phyloP scores from a whole-genome alignment of 2,329 filamentous ascomycete species.

The Aspergillus sp. region DNA sequence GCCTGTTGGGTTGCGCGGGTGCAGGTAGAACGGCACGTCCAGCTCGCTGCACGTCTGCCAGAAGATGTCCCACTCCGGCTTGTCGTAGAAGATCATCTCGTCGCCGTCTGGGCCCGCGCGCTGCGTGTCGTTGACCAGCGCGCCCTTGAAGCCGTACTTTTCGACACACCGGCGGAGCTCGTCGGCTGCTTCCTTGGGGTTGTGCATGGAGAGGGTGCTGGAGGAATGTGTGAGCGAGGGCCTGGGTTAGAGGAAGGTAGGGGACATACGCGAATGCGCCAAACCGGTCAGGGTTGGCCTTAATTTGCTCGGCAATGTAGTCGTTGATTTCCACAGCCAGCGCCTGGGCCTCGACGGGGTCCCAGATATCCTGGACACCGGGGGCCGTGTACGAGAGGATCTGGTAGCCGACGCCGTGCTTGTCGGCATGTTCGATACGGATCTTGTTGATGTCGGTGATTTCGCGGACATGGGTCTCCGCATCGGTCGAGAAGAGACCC shows the following conservation, averaged over 20 bases:
- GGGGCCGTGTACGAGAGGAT: constrained; percentile 51
- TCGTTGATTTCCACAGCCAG: constrained; percentile 49
- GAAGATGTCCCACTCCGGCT: constrained; percentile 57
- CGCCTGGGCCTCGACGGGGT: constrained; percentile 43
- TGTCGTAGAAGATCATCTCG: constrained; percentile 64
- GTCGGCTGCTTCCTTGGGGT: constrained; percentile 38
- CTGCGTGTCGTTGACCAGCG: constrained; percentile 62
- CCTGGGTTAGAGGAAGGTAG: background rate
- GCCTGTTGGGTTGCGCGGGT: constrained; percentile 59
- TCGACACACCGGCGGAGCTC: constrained; percentile 51
- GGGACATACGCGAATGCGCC: constrained; percentile 42
- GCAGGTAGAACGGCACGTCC: constrained; percentile 64
- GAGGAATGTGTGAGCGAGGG: background rate
- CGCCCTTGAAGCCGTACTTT: constrained; percentile 62
- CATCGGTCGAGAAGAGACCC: constrained; percentile 57
- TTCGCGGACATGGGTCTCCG: constrained; percentile 58
- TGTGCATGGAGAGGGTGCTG: constrained; percentile 41
- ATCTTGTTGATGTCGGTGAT: constrained; percentile 51
- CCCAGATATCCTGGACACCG: constrained; percentile 49
- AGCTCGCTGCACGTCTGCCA: constrained; percentile 59
- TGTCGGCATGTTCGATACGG: constrained; percentile 44
- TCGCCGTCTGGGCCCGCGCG: constrained; percentile 58
- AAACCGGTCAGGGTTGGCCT: constrained; percentile 41
- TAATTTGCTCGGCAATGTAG: constrained; percentile 45
- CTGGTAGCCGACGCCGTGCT: constrained; percentile 48